These are phyloP conservation scores for Malus domestica DNA, from an alignment of 306 rosid genomes.

Conservation along the genomic window ASM211411v1 NC_041789.1:31276001-31276500, in stretches of 20 bases:
- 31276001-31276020: too few species aligned
- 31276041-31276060: not conserved
- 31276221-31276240: not conserved
- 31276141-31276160: not conserved
- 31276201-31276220: not conserved
- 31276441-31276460: too few species aligned
- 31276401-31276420: too few species aligned
- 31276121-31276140: not conserved
- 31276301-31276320: slow-evolving; percentile 12
- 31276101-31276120: not conserved
- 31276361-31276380: not conserved
- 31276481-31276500: too few species aligned
- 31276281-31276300: slow-evolving; percentile 11
- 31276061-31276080: not conserved
- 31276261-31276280: slow-evolving; percentile 5
- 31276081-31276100: not conserved
- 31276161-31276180: not conserved
- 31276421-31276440: too few species aligned
- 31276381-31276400: too few species aligned
- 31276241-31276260: not conserved
- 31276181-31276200: not conserved
- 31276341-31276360: slow-evolving; percentile 7
- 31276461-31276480: too few species aligned
- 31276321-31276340: slow-evolving; percentile 23
- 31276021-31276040: too few species aligned